These are phyloP conservation scores for Pythium dissotocum DNA, from an alignment of 352 stramenopile genomes.

Conservation along the genomic window DNA sequence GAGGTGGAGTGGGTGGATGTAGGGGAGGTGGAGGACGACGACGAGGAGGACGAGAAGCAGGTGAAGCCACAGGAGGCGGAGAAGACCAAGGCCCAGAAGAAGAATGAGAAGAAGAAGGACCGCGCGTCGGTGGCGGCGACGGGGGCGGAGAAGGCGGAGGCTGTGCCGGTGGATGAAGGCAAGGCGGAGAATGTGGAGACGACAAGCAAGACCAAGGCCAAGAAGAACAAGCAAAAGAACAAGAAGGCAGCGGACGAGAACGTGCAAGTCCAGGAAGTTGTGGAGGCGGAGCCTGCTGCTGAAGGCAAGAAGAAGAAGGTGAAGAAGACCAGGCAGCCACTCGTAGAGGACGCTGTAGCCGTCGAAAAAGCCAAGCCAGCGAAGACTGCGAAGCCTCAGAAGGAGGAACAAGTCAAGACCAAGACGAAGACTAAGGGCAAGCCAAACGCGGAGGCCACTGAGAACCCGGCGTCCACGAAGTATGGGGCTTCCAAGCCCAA, in stretches of 20 bases:
- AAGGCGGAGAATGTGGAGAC: constrained; percentile 4
- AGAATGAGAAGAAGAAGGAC: constrained; percentile 24
- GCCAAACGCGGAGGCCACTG: background rate
- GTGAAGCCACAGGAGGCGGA: background rate
- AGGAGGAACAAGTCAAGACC: background rate
- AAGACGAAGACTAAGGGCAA: constrained; percentile 17
- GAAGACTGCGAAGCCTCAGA: background rate
- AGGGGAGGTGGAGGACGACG: background rate
- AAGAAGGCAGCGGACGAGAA: constrained; percentile 2
- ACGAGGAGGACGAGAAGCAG: background rate
- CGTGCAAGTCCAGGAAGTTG: constrained; percentile 3
- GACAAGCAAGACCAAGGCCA: constrained; percentile 14
- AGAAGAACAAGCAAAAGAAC: constrained; percentile 22
- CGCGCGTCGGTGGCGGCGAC: constrained; percentile 18
- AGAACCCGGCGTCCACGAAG: background rate
- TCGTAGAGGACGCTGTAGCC: background rate
- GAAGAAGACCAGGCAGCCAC: constrained; percentile 1
- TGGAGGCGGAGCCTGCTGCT: background rate
- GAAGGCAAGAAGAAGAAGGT: background rate
- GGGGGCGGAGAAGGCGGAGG: background rate
- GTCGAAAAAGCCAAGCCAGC: background rate
- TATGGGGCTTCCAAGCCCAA: background rate
- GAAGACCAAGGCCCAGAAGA: background rate
- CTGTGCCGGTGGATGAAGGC: background rate
- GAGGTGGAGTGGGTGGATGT: background rate